Evolutionary conservation across 2,329 filamentous ascomycete species (phyloP), one percentile per base, ranked within the genome.

Genomic region (Leptosphaerulina australis): DNA sequence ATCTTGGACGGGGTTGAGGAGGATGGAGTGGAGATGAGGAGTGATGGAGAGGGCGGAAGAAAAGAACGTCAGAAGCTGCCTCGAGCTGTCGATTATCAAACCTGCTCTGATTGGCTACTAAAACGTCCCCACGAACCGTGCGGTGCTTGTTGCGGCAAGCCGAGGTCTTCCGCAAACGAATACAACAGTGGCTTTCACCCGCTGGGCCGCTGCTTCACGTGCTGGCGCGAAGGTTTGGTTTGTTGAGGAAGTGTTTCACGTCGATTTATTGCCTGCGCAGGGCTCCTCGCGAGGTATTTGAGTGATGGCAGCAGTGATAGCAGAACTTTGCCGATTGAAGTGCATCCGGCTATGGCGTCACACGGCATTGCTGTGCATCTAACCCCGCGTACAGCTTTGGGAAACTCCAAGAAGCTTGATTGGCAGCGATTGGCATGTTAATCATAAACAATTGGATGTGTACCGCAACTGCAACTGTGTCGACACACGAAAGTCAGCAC

Each of bases 1-100:
- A 88, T 88, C 73, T 68, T 84, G 76, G 62, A 57, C 57, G 59
- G 44, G 64, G 63, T 53, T 67, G 62, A 60, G 63, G 63, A 67
- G 67, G 67, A 63, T 68, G 68, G 69, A 64, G 70, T 70, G 70
- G 70, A 71, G 66, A 56, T 71, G 67, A 62, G 50, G 59, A 59
- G 57, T 47, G 60, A 66, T 60, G 66, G 64, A 66, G 61, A 55
- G 50, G 57, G 61, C 56, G 54, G 59, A 62, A 55, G 64, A 66
- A 67, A 68, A 69, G 64, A 69, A 66, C 44, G 67, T 65, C 63
- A 70, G 67, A 70, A 70, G 66, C 63, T 60, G 62, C 55, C 62
- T 55, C 59, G 58, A 58, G 58, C 52, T 54, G 60, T 58, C 59
- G 56, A 57, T 54, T 60, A 70, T 59, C 62, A 59, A 53, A 43